phyloP scores from a whole-genome alignment of 2,329 filamentous ascomycete species.

The Amauroascus verrucosus region DNA sequence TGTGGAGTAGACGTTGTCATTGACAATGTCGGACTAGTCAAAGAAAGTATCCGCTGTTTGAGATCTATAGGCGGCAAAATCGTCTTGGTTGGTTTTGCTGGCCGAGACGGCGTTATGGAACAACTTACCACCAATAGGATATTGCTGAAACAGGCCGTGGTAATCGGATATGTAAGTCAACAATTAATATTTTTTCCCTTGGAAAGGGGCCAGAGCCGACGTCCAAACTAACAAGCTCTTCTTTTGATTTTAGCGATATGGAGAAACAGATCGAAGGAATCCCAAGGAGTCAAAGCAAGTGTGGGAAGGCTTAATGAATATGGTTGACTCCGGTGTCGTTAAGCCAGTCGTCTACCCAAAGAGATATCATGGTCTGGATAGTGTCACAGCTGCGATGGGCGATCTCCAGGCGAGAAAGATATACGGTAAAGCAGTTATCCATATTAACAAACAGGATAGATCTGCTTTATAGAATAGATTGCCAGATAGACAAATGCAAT shows the following conservation, averaged over 20 bases:
- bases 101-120: conserved; percentile 44
- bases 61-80: conserved; percentile 43
- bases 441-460: conserved; percentile 21
- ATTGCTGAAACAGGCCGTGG: conserved; percentile 43
- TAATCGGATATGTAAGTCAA: conserved; percentile 41
- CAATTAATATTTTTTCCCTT: not conserved
- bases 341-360: conserved; percentile 43
- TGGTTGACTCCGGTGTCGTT: conserved; percentile 41
- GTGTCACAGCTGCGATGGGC: conserved; percentile 41
- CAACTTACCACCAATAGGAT: conserved; percentile 46
- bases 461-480: not conserved
- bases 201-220: too few species aligned
- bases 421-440: conserved; percentile 49
- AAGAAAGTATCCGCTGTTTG: conserved; percentile 45
- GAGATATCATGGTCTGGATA: conserved; percentile 43
- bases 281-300: conserved; percentile 40
- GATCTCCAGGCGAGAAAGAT: conserved; percentile 43
- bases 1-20: conserved; percentile 49
- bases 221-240: too few species aligned
- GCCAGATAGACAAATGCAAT: not conserved
- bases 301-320: conserved; percentile 43
- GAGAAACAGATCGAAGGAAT: conserved; percentile 45
- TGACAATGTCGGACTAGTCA: conserved; percentile 49
- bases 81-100: conserved; percentile 51
- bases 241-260: conserved; percentile 35